A percentile compares a stretch with the other conserved stretches of the same genome.
phyloP scores from a whole-genome alignment of 345 rosid genomes.

The Brassica juncea region DNA sequence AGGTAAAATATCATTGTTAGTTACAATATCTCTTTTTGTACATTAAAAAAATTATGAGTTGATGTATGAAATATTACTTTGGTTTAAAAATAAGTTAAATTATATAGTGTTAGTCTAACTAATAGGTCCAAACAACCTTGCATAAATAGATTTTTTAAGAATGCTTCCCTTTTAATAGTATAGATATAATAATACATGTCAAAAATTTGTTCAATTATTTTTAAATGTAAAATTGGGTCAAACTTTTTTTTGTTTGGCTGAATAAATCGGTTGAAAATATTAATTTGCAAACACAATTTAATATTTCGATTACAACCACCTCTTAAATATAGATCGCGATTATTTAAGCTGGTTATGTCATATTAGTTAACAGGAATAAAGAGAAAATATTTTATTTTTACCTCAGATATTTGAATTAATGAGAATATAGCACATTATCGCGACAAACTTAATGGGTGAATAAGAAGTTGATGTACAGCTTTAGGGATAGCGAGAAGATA shows the following conservation, averaged over 20 bases:
- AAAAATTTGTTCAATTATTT: too few species aligned
- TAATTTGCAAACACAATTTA: neutral
- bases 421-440: constrained; percentile 18
- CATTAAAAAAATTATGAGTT: too few species aligned
- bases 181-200: too few species aligned
- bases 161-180: too few species aligned
- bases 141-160: too few species aligned
- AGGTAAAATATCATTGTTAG: too few species aligned
- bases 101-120: too few species aligned
- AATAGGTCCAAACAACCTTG: too few species aligned
- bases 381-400: neutral
- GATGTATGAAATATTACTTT: too few species aligned
- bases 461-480: constrained; percentile 23
- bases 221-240: too few species aligned
- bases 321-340: neutral
- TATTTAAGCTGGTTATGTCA: constrained; percentile 1
- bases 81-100: too few species aligned
- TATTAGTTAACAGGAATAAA: neutral
- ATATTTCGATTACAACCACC: neutral
- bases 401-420: neutral
- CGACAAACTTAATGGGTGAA: constrained; percentile 30
- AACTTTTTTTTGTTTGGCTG: neutral
- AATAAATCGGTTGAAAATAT: neutral
- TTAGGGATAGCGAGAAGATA: constrained; percentile 28
- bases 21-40: too few species aligned